These are phyloP conservation scores for Lepiota venenata DNA, from an alignment of 768 basidiomycete genomes.

Conservation along the genomic window DNA sequence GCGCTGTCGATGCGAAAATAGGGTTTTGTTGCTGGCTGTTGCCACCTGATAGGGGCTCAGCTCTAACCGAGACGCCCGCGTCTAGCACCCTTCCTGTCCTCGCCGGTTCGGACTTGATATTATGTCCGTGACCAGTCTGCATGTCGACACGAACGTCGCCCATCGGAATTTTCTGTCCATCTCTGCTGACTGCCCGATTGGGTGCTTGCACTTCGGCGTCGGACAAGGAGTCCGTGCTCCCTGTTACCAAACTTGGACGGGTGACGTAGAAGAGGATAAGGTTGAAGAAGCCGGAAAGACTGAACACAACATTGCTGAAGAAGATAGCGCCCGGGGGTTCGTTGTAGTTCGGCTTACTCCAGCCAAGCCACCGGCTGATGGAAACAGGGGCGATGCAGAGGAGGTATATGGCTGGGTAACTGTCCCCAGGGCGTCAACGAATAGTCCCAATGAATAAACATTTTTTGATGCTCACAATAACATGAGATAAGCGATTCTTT, in stretches of 20 bases:
- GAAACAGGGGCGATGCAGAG: constrained; percentile 38
- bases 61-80: too few species aligned
- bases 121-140: too few species aligned
- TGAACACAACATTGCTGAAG: constrained; percentile 36
- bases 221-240: neutral
- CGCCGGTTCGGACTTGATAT: too few species aligned
- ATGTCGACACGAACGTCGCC: too few species aligned
- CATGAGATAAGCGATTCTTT: constrained; percentile 38
- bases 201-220: neutral
- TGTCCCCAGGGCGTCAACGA: constrained; percentile 13
- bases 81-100: too few species aligned
- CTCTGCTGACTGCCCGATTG: neutral
- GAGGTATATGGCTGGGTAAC: constrained; percentile 46
- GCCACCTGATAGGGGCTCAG: too few species aligned
- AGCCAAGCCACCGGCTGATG: constrained; percentile 34
- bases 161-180: too few species aligned
- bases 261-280: constrained; percentile 34
- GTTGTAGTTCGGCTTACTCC: constrained; percentile 17
- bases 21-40: too few species aligned
- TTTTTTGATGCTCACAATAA: constrained; percentile 36
- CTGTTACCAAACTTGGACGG: constrained; percentile 20
- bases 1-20: too few species aligned
- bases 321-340: constrained; percentile 34
- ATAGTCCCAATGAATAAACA: neutral
- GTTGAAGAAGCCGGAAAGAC: constrained; percentile 44